Evolutionary conservation across 2,329 filamentous ascomycete genomes (phyloP).

Genomic region (Aureobasidium vineae): DNA sequence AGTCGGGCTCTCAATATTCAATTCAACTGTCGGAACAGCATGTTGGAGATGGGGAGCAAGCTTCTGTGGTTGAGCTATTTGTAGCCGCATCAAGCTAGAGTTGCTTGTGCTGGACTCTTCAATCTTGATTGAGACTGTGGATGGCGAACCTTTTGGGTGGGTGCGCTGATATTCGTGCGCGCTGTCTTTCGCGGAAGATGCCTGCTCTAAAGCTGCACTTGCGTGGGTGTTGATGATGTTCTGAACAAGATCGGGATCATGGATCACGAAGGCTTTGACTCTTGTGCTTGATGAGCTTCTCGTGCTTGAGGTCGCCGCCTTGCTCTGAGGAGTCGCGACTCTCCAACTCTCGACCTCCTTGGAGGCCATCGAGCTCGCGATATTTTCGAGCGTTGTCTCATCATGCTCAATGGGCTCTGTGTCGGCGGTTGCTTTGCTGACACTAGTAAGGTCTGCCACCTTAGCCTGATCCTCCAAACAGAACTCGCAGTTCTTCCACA

Average conservation of each 20-base stretch:
- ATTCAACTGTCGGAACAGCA: neutral
- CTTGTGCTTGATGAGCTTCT: neutral
- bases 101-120: neutral
- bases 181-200: neutral
- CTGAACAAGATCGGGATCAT: neutral
- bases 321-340: neutral
- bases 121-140: neutral
- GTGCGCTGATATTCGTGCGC: neutral
- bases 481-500: neutral
- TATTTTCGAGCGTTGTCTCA: too few relatives aligned
- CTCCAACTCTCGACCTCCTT: too few relatives aligned
- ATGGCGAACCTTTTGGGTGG: neutral
- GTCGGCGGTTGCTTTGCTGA: too few relatives aligned
- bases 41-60: neutral
- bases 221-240: too few relatives aligned
- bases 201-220: neutral
- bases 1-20: too few relatives aligned
- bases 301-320: neutral
- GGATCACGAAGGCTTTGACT: too few relatives aligned
- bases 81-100: neutral
- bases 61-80: neutral
- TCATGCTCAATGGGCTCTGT: too few relatives aligned
- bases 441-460: rapidly evolving
- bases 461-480: neutral
- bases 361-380: neutral